These are phyloP conservation scores for Fusarium nygamai DNA, from an alignment of 2,329 filamentous ascomycete genomes.

Conservation along the genomic window DNA sequence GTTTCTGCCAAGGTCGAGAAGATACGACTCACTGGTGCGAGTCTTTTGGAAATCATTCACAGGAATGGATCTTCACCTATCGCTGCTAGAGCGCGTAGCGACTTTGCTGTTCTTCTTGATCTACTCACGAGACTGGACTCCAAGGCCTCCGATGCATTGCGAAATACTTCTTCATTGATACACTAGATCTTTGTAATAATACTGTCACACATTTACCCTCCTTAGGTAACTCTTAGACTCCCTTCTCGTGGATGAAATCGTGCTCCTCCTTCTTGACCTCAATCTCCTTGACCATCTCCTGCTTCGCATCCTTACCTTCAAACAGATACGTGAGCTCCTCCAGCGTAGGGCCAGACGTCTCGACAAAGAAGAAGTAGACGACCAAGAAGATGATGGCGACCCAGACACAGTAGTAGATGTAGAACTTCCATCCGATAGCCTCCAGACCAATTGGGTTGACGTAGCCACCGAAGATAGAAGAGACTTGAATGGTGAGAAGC, in stretches of 20 bases:
- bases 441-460: constrained; percentile 53
- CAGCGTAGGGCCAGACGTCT: constrained; percentile 51
- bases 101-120: constrained; percentile 54
- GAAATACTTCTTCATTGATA: constrained; percentile 41
- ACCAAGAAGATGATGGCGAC: constrained; percentile 50
- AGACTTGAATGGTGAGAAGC: constrained; percentile 51
- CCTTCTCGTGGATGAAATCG: constrained; percentile 27
- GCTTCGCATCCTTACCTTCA: constrained; percentile 27
- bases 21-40: constrained; percentile 52
- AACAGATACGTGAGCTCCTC: constrained; percentile 47
- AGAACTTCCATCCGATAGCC: constrained; percentile 53
- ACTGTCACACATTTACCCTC: not conserved
- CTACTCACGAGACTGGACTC: constrained; percentile 54
- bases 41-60: constrained; percentile 52
- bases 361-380: constrained; percentile 54
- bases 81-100: constrained; percentile 49
- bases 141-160: constrained; percentile 54
- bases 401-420: constrained; percentile 55
- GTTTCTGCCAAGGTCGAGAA: constrained; percentile 49
- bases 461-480: constrained; percentile 52
- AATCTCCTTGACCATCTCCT: constrained; percentile 31
- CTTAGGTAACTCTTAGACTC: no score
- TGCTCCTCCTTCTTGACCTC: constrained; percentile 31
- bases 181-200: not conserved
- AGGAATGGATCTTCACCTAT: constrained; percentile 50